Conservation (phyloP, 805 yeast species). For the Candida yuanshanica region DNA sequence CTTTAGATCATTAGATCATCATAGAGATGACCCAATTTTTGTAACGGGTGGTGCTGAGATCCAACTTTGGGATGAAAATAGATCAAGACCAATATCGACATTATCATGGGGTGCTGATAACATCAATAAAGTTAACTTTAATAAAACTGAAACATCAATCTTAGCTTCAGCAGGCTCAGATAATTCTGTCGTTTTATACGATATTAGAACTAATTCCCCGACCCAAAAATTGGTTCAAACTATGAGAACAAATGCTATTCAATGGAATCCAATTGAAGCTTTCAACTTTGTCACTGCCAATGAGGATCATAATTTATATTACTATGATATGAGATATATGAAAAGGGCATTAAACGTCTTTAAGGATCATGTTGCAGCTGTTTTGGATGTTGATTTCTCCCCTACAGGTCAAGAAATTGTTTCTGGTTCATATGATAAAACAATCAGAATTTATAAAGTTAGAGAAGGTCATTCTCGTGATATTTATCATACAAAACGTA, state of each 20-base stretch:
- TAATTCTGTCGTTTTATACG: conserved; percentile 85
- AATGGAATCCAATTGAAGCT: conserved; percentile 99
- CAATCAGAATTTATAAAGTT: conserved; percentile 72
- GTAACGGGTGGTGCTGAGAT: conserved; percentile 91
- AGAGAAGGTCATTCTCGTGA: conserved; percentile 91
- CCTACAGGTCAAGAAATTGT: conserved; percentile 97
- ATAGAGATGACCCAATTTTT: conserved; percentile 62
- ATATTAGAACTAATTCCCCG: conserved; percentile 84
- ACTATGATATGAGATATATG: conserved; percentile 96
- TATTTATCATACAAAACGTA: conserved; percentile 92
- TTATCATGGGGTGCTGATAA: conserved; percentile 97
- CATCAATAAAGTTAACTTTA: conserved; percentile 74
- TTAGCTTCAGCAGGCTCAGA: conserved; percentile 89
- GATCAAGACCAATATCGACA: conserved; percentile 72
- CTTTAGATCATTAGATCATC: conserved; percentile 83
- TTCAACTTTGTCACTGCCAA: conserved; percentile 85
- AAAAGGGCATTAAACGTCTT: conserved; percentile 73
- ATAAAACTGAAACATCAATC: conserved; percentile 82
- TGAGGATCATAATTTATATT: conserved; percentile 92
- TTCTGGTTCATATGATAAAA: conserved; percentile 92
- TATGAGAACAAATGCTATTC: conserved; percentile 76
- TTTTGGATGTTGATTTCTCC: conserved; percentile 88
- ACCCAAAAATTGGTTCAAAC: conserved; percentile 83
- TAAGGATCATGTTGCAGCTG: conserved; percentile 95
- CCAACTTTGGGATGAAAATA: conserved; percentile 85